Percentiles rank a stretch among this genome's conserved stretches.
These are phyloP conservation scores for Termitomyces sp. DNA, from an alignment of 768 basidiomycete genomes.

Conservation along the genomic window DNA sequence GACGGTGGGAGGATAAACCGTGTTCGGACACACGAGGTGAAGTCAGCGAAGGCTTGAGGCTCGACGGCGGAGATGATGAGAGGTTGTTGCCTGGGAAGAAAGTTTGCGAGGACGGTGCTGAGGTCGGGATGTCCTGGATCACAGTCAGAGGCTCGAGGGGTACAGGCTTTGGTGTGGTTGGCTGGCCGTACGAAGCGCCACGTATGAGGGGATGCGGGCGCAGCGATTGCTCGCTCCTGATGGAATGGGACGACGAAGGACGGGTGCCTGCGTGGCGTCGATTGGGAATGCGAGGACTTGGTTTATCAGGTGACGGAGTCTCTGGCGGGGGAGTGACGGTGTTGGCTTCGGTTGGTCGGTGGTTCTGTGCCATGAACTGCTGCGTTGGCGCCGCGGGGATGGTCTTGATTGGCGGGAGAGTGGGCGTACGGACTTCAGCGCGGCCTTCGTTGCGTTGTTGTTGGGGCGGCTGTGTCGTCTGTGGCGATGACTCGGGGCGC, in stretches of 20 bases:
- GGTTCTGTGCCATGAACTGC: conserved; percentile 4
- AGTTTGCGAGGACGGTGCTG: conserved; percentile 31
- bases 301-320: conserved; percentile 16
- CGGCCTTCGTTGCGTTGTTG: conserved; percentile 6
- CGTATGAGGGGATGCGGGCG: conserved; percentile 78
- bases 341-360: neutral
- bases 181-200: conserved; percentile 58
- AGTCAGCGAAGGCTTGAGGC: conserved; percentile 21
- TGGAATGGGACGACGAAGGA: conserved; percentile 60
- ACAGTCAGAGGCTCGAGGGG: conserved; percentile 59
- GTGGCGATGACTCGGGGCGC: neutral
- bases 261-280: conserved; percentile 44
- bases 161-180: conserved; percentile 39
- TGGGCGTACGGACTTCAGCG: conserved; percentile 8
- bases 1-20: conserved; percentile 31
- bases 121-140: conserved; percentile 40
- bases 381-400: conserved; percentile 4
- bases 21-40: conserved; percentile 19
- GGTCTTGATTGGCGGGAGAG: conserved; percentile 12
- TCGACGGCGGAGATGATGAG: conserved; percentile 28
- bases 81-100: conserved; percentile 17
- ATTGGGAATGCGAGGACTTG: conserved; percentile 23
- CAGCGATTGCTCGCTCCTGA: conserved; percentile 28
- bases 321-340: neutral
- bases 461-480: neutral